phyloP scores from a whole-genome alignment of 2,329 filamentous ascomycete genomes.

The Arthrobotrys megalospora region DNA sequence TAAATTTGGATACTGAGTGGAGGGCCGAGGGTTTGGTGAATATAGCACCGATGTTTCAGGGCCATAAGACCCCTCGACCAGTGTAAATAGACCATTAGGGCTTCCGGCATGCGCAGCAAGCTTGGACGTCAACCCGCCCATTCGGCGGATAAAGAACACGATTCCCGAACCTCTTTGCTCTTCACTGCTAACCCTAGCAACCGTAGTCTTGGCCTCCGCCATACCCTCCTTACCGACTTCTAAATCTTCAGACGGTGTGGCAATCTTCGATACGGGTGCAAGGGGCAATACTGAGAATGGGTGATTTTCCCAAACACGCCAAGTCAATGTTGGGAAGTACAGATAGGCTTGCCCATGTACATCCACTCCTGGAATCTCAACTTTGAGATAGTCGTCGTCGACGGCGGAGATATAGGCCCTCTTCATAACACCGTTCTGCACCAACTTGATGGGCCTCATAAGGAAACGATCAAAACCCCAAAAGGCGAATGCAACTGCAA shows the following conservation, averaged over 20 bases:
- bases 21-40: conserved; percentile 7
- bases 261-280: not conserved
- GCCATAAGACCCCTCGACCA: conserved; percentile 54
- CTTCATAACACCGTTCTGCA: conserved; percentile 26
- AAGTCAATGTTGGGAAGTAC: conserved; percentile 66
- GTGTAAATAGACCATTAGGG: not conserved
- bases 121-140: conserved; percentile 15
- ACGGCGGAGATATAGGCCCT: conserved; percentile 64
- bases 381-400: conserved; percentile 65
- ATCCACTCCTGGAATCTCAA: conserved; percentile 56
- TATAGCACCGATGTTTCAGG: conserved; percentile 46
- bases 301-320: conserved; percentile 67
- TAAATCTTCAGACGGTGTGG: conserved; percentile 3
- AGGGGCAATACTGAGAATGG: conserved; percentile 66
- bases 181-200: not conserved
- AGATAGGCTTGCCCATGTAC: conserved; percentile 66
- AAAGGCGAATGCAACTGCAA: conserved; percentile 65
- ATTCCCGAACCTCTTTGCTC: conserved; percentile 7
- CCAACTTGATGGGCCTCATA: conserved; percentile 64
- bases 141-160: conserved; percentile 14
- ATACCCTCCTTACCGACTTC: conserved; percentile 8
- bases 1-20: conserved; percentile 62
- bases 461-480: conserved; percentile 66
- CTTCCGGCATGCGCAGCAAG: not conserved
- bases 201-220: not conserved